phyloP scores from a whole-genome alignment of 2,329 filamentous ascomycete genomes.

The Fusarium musae region DNA sequence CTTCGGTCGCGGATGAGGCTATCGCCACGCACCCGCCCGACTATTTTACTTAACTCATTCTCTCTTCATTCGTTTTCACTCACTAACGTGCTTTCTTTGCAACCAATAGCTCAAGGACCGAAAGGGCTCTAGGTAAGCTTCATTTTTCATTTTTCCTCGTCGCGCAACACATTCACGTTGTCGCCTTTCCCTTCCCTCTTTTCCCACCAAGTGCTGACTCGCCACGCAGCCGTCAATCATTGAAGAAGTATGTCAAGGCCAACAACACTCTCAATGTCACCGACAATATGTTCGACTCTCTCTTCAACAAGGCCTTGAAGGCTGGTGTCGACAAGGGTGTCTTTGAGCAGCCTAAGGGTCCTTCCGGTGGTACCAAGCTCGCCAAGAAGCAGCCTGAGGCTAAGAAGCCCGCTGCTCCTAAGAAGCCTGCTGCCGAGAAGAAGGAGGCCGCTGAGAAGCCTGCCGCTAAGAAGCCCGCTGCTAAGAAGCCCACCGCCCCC shows the following conservation, averaged over 20 bases:
- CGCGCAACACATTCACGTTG: conserved; percentile 13
- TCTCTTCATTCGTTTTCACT: conserved; percentile 45
- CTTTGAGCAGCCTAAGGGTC: conserved; percentile 90
- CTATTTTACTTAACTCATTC: conserved; percentile 18
- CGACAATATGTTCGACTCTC: conserved; percentile 71
- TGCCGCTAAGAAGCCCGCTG: conserved; percentile 48
- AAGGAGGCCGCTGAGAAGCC: conserved; percentile 47
- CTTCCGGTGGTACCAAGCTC: conserved; percentile 92
- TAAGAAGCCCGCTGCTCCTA: conserved; percentile 50
- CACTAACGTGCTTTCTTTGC: conserved; percentile 54
- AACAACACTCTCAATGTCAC: conserved; percentile 62
- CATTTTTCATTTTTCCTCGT: background rate
- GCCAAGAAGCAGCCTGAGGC: conserved; percentile 75
- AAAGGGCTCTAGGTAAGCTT: conserved; percentile 62
- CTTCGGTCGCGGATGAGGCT: conserved; percentile 38
- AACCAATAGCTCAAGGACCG: conserved; percentile 67
- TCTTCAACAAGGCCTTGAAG: conserved; percentile 89
- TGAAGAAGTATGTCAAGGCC: conserved; percentile 70
- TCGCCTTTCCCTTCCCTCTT: conserved; percentile 1
- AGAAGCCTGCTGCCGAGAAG: conserved; percentile 51
- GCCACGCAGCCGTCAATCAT: conserved; percentile 62
- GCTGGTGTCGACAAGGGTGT: conserved; percentile 85
- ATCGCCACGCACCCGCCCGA: conserved; percentile 31
- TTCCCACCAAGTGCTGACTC: conserved; percentile 23
- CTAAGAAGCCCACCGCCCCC: conserved; percentile 50